These are phyloP conservation scores for Fonsecaea erecta DNA, from an alignment of 2,329 filamentous ascomycete genomes.

Conservation along the genomic window DNA sequence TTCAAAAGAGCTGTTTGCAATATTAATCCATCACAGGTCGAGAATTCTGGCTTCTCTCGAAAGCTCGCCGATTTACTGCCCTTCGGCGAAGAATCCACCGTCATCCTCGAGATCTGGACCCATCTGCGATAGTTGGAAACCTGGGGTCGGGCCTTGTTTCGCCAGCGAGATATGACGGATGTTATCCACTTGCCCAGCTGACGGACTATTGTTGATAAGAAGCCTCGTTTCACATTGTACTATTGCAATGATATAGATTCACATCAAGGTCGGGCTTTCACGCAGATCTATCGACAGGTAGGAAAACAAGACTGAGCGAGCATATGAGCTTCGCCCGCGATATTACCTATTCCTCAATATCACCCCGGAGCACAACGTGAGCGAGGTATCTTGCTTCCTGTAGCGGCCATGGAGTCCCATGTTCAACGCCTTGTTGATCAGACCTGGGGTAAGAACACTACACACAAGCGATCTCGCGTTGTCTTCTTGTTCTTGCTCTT, in stretches of 20 bases:
- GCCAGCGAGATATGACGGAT: conserved; percentile 14
- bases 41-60: background rate
- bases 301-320: background rate
- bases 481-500: too few species aligned
- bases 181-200: background rate
- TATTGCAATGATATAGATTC: background rate
- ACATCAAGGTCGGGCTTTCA: background rate
- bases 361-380: background rate
- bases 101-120: background rate
- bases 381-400: background rate
- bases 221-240: background rate
- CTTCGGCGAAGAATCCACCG: background rate
- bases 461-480: background rate
- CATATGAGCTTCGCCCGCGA: background rate
- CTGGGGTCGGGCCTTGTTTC: conserved; percentile 11
- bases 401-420: conserved; percentile 72
- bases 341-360: conserved; percentile 16
- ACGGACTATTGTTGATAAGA: conserved; percentile 8
- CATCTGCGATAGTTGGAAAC: background rate
- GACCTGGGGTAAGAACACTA: conserved; percentile 69
- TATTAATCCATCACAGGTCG: background rate
- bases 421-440: conserved; percentile 72
- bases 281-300: conserved; percentile 3
- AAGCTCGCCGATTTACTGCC: background rate
- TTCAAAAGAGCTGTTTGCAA: background rate